Base-by-base conservation (phyloP, 2,329 filamentous ascomycete species). In the Ascochyta lentis region DNA sequence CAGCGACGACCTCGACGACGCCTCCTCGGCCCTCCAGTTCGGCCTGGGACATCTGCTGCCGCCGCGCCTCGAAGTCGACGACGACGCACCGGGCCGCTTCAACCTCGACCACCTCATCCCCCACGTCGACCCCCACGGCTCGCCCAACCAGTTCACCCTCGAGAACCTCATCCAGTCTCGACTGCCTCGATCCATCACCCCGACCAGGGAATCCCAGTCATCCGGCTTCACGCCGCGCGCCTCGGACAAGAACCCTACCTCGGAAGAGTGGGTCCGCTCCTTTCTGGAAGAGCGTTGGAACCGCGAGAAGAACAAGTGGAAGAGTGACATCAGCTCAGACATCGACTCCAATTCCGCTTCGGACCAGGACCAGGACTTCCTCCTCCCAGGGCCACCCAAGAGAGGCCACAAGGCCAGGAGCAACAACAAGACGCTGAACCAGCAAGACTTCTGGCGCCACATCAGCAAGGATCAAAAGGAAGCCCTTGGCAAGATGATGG, bases 231-330 rank as follows among this genome's bases (percentile, higher is more conserved):
- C 70, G 6, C 67, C 71, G 29, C 70, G 66, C 19, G 64, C 67
- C 13, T 61, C 60, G 26, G 64, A 63, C 22, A 59, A 58, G 42
- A 67, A 64, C 26, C 86, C 69, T 78, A 86, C 71, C 80, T 84
- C 93, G 49, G 89, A 93, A 74, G 89, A 92, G 79, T 94, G 91
- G 91, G 92, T 95, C 63, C 89, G 90, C 58, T 89, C 91, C 59
- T 91, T 93, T 70, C 87, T 91, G n/a, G 84, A 88, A n/a, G 84
- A 85, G 61, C 86, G 89, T 63, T 83, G 83, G 62, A 83, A 86
- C 64, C 85, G 84, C 29, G 90, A 95, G 72, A 85, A 86, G 63
- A 86, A 86, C 58, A 89, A 92, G 76, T 96, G 92, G 92, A 83
- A 92, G 64, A 96, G 91, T 73, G 91, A 96, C 83, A 60, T 61